Base-by-base conservation (phyloP, 2,329 filamentous ascomycete species). In the Trichoderma oligosporum region DNA sequence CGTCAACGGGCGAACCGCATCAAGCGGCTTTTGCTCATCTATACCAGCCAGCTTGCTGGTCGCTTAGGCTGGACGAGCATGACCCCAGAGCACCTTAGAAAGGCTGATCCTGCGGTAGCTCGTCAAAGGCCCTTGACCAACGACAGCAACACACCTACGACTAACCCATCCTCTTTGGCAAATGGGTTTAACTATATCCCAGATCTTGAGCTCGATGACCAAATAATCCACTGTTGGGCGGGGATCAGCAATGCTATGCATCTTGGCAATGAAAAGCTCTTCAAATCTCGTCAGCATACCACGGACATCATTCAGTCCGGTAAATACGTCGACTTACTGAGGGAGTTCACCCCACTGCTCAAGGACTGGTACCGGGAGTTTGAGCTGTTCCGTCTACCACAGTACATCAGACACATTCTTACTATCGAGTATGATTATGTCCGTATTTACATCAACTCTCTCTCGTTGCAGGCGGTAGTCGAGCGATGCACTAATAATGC, bases 381-480 rank as follows among this genome's bases (percentile, higher is more conserved):
- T 67, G 88, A 96, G 64, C 80, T 83, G n/a, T 87, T 89, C 66
- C 81, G 83, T 56, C 78, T 88, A 52, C 85, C 85, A 2, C 81
- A 76, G 20, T 87, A 81, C 61, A 86, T 85, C 62, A 76, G 82
- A 27, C 85, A 91, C 68, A 92, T 97, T 58, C 78, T 99, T 27
- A 87, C 85, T 7, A 97, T 97, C 63, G 94, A 99, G 74, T 97
- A 94, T 67, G 91, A 97, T 67, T 97, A 97, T 69, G 91, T 93
- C 24, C 84, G 93, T 66, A 88, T 97, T 49, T 97, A 97, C 68
- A 83, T 97, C 74, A 97, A 97, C 71, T 96, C 92, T 1, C 79
- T 99, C 2, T 92, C 92, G 2, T 77, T 99, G 2, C 94, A 99
- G 73, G 94, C 94, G 20, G 91, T 97, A 3, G 91, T 97, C 5